Percentiles rank a stretch among this genome's conserved stretches.
These are phyloP conservation scores for Effrenium voratum DNA, from an alignment of 73 alveolate genomes.

Conservation along the genomic window DNA sequence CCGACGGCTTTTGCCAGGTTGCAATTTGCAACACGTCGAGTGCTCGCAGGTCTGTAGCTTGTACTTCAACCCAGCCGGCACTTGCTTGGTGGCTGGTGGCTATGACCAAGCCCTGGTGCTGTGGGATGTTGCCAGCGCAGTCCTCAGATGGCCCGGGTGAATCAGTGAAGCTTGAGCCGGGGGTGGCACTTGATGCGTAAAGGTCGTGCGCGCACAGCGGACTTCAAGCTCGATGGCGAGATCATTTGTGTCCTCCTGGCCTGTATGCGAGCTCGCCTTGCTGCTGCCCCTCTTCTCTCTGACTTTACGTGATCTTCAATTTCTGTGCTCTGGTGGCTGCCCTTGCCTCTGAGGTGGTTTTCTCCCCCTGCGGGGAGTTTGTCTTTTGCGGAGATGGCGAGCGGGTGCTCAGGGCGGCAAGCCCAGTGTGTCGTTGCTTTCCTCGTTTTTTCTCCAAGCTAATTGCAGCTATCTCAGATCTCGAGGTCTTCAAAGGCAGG, in stretches of 20 bases:
- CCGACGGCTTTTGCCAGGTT: not conserved
- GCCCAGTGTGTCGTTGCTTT: not conserved
- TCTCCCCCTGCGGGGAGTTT: conserved; percentile 79
- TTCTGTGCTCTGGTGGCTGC: no score
- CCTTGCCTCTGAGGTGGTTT: conserved; percentile 41
- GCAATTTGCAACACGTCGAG: not conserved
- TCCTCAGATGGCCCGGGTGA: not conserved
- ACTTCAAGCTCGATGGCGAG: conserved; percentile 50
- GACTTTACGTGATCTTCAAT: no score
- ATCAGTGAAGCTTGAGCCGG: no score
- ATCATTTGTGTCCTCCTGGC: not conserved
- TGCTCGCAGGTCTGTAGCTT: conserved; percentile 50
- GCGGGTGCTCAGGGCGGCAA: conserved; percentile 6
- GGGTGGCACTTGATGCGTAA: no score
- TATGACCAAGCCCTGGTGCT: conserved; percentile 61
- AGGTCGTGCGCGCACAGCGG: not conserved
- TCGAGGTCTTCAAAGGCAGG: conserved; percentile 70
- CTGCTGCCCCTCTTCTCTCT: no score
- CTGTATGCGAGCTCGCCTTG: not conserved
- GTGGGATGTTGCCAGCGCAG: conserved; percentile 36
- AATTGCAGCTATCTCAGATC: not conserved
- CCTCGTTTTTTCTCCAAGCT: not conserved
- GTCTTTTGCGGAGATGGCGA: conserved; percentile 67
- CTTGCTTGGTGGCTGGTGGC: conserved; percentile 63
- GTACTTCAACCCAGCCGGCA: conserved; percentile 5